Percentiles rank a stretch among this genome's conserved stretches.
Evolutionary conservation across 768 basidiomycete genomes (phyloP).

Genomic region (Naganishia kalamii): DNA sequence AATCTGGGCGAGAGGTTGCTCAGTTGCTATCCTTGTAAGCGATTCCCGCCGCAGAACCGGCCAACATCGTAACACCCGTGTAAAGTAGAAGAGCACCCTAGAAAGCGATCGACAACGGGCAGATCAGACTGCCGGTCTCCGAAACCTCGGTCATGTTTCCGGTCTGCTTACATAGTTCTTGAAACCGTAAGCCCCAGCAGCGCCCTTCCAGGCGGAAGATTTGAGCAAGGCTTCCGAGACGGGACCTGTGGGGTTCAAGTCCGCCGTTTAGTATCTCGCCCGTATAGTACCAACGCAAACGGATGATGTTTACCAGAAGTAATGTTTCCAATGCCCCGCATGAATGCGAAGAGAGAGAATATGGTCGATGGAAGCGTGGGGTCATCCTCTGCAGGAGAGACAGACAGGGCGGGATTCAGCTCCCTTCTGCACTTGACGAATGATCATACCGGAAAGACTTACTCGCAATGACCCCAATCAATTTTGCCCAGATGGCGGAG

Average conservation of each 20-base stretch:
- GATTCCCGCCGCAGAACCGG: too few species aligned
- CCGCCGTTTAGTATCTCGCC: too few species aligned
- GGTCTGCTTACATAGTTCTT: slow-evolving; percentile 41
- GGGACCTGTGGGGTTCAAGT: too few species aligned
- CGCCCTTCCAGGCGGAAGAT: slow-evolving; percentile 24
- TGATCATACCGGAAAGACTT: slow-evolving; percentile 15
- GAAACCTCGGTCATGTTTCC: too few species aligned
- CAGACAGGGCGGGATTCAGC: neutral
- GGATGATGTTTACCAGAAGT: slow-evolving; percentile 28
- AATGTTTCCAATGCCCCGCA: slow-evolving; percentile 38
- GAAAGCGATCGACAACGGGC: too few species aligned
- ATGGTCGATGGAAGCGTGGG: slow-evolving; percentile 26
- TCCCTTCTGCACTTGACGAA: neutral
- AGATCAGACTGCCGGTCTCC: too few species aligned
- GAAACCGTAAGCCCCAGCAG: slow-evolving; percentile 36
- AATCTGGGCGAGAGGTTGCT: too few species aligned
- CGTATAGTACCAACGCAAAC: neutral
- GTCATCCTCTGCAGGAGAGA: slow-evolving; percentile 30
- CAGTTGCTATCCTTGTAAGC: too few species aligned
- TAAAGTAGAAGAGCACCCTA: too few species aligned
- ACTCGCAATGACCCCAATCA: slow-evolving; percentile 36
- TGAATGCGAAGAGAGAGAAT: slow-evolving; percentile 35
- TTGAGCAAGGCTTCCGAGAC: slow-evolving; percentile 37
- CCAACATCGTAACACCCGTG: too few species aligned
- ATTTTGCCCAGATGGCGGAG: slow-evolving; percentile 34